A percentile compares a stretch with the other conserved stretches of the same genome.
These are phyloP conservation scores for Tetradesmus lagerheimii DNA, from an alignment of 139 green algal genomes.

Conservation along the genomic window DNA sequence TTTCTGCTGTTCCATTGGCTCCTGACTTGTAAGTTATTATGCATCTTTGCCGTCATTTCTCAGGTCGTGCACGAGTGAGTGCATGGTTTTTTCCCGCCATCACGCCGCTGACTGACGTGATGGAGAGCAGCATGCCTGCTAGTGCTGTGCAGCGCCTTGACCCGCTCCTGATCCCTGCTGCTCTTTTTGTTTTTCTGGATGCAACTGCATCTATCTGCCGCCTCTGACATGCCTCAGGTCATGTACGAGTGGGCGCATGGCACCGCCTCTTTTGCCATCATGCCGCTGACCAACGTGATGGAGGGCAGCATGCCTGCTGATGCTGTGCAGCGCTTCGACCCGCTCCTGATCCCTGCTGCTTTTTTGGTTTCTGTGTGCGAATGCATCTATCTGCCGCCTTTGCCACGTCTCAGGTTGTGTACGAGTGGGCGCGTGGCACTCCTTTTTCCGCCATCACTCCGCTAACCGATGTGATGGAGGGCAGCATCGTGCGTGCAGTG, in stretches of 20 bases:
- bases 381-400: neutral
- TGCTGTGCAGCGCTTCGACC: no score
- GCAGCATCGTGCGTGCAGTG: conserved; percentile 92
- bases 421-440: conserved; percentile 94
- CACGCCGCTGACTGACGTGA: conserved; percentile 89
- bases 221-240: conserved; percentile 67
- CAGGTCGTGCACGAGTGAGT: conserved; percentile 98
- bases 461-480: conserved; percentile 94
- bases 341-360: neutral
- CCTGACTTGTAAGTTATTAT: no score
- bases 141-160: no score
- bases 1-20: neutral
- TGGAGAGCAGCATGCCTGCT: conserved; percentile 88
- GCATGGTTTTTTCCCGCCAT: conserved; percentile 92
- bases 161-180: neutral
- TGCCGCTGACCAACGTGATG: conserved; percentile 86
- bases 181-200: no score
- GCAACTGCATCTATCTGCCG: neutral
- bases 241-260: conserved; percentile 97
- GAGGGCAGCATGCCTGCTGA: conserved; percentile 92
- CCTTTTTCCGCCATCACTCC: conserved; percentile 92
- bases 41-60: no score
- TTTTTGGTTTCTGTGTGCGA: no score
- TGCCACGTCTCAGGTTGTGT: conserved; percentile 85
- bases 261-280: conserved; percentile 92